Evolutionary conservation across 2,329 filamentous ascomycete genomes (phyloP).

Genomic region (Byssothecium circinans): DNA sequence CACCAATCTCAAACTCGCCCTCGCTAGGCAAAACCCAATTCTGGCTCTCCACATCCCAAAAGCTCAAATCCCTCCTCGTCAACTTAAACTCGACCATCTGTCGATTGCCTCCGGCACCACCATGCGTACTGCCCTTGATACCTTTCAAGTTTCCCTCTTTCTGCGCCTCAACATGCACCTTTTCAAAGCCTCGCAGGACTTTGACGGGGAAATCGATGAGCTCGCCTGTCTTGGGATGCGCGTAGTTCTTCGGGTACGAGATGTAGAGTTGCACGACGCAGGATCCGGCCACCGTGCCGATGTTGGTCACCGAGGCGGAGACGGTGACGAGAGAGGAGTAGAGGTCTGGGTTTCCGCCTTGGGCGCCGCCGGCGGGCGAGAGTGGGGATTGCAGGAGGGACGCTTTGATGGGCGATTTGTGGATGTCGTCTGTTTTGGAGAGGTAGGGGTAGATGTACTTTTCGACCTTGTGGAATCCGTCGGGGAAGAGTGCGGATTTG

Average conservation of each 20-base stretch:
- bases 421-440: conserved; percentile 51
- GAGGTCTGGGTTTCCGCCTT: conserved; percentile 68
- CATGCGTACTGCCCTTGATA: conserved; percentile 18
- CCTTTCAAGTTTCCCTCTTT: conserved; percentile 11
- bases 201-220: conserved; percentile 59
- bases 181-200: conserved; percentile 49
- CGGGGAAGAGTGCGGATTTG: conserved; percentile 62
- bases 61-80: conserved; percentile 46
- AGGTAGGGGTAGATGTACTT: conserved; percentile 78
- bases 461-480: conserved; percentile 60
- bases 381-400: conserved; percentile 55
- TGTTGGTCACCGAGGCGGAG: conserved; percentile 61
- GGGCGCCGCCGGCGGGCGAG: conserved; percentile 69
- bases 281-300: conserved; percentile 56
- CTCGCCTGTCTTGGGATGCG: conserved; percentile 47
- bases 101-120: conserved; percentile 16
- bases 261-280: conserved; percentile 63
- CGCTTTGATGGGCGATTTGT: conserved; percentile 53
- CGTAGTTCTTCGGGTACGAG: conserved; percentile 48
- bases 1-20: conserved; percentile 32
- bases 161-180: conserved; percentile 39
- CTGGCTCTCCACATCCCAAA: conserved; percentile 45
- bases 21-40: conserved; percentile 45
- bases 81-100: conserved; percentile 41
- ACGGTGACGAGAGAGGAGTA: conserved; percentile 60